Base-by-base conservation (phyloP, 169 alveolate genomes). In the Plasmodium coatneyi region DNA sequence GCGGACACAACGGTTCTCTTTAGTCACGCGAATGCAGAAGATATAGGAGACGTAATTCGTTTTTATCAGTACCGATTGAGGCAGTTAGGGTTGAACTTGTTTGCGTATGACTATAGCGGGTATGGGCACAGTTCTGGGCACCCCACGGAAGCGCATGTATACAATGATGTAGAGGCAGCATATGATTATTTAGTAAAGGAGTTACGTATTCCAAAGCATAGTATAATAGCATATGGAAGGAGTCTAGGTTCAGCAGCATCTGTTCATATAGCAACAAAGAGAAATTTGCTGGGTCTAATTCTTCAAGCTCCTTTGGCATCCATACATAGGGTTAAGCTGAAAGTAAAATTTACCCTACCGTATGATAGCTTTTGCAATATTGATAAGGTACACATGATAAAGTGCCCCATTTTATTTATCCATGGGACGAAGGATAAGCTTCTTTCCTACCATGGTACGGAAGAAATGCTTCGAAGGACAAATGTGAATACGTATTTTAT, bases 361-460 rank as follows among this genome's bases (percentile, higher is more conserved):
- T 98, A 98, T 10, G 99, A 98, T 92, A 94, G 96, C 84, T 98
- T 98, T 96, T 96, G 98, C 89, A 98, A 98, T 89, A 96, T 97
- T 41, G 98, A 98, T 92, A 97, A 97, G 82, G 97, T 96, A 25
- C 89, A 92, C 74, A 80, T 86, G 39, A 84, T 97, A 30, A 84
- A 84, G 16, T 94, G 96, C 22, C 99, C 99, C 1, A 95, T 98
- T 80, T 95, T 97, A 54, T 95, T 97, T 60, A 96, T 98, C 32
- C 99, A 98, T 92, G 99, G 99, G 30, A 97, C 97, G 43, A 95
- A 97, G 74, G 99, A 98, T 95, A 98, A 97, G 83, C 93, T 98
- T 46, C 97, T 98, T 1, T 98, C 99, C 14, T 89, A 95, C 49
- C 60, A 71, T 9, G 90, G 95, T 60, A 95, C 97, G 9, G 86